Base-by-base conservation (phyloP, 768 basidiomycete genomes). In the Leccinum subtestaceum region DNA sequence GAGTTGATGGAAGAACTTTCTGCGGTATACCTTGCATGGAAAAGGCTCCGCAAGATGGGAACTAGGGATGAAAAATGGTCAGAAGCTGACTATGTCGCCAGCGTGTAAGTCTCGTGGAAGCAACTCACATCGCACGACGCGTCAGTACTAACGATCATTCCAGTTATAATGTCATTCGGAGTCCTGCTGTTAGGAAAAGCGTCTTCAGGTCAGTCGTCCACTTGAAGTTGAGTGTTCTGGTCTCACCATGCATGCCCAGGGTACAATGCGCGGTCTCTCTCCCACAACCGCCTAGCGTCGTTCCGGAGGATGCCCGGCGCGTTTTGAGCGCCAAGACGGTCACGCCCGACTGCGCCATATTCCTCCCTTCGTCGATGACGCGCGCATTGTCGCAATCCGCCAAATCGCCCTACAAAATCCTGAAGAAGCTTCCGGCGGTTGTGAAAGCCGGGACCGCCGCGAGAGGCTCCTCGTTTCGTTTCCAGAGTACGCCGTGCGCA, bases 71-170 rank as follows among this genome's bases (percentile, higher is more conserved):
- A 81, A 54, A 82, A 74, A 63, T 79, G 76, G 71, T 81, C 80
- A 2, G 83, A 85, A 61, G 80, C 82, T 1, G 84, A 84, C 60
- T 83, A 76, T 57, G 81, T 76, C 15, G 76, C 78, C n/a, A 81
- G 80, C 52, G 81, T 84, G 81, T 85, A 67, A 52, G 81, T 69
- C 56, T 53, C 11, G 29, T 2, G 19, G 11, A 32, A 34, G 36
- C 27, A 7, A 13, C 21, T 21, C n/a, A 25, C 46, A 49, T 11
- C 31, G 25, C 43, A 10, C 40, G 40, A 58, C 31, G 10, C 8
- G 34, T 13, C 17, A 11, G 25, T 52, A 6, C 23, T 38, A n/a
- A 49, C 17, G 21, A 50, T 19, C 23, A 17, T 25, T 25, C 43
- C 57, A 82, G 81, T 6, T 84, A 84, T 57, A 79, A 81, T 57